Percentiles rank a stretch among this genome's conserved stretches.
phyloP scores from a whole-genome alignment of 768 basidiomycete species.

The Dentipellis fragilis region DNA sequence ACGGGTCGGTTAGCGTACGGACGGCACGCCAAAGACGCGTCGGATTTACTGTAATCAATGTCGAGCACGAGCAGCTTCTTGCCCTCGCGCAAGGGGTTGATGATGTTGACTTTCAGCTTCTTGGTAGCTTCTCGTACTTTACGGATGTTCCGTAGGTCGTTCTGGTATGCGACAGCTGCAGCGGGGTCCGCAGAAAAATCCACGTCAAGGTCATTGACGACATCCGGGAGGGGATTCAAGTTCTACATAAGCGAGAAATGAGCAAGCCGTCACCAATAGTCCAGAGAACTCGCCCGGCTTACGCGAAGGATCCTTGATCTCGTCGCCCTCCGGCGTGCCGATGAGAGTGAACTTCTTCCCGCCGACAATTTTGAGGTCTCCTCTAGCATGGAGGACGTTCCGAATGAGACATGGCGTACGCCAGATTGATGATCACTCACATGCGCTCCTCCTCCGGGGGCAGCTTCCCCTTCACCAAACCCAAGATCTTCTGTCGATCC shows the following conservation, averaged over 20 bases:
- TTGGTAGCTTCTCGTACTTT: constrained; percentile 68
- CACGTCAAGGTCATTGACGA: constrained; percentile 75
- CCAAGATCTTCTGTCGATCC: constrained; percentile 82
- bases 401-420: background rate
- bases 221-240: constrained; percentile 56
- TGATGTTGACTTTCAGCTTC: constrained; percentile 57
- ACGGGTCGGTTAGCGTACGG: background rate
- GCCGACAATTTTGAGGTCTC: constrained; percentile 44
- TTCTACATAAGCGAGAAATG: constrained; percentile 26
- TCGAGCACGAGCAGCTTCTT: constrained; percentile 82
- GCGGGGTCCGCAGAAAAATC: constrained; percentile 61
- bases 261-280: constrained; percentile 3
- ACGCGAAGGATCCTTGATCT: constrained; percentile 75
- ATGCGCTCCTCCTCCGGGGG: constrained; percentile 67
- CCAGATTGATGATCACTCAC: constrained; percentile 20
- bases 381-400: constrained; percentile 23
- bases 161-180: constrained; percentile 47
- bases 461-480: constrained; percentile 74
- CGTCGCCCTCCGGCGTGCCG: constrained; percentile 78
- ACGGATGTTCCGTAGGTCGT: constrained; percentile 73
- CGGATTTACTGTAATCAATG: constrained; percentile 70
- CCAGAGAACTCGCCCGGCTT: constrained; percentile 7
- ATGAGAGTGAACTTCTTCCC: constrained; percentile 78
- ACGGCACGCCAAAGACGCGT: background rate
- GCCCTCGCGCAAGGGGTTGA: constrained; percentile 64